Evolutionary conservation across 331 rosid genomes (phyloP).

Genomic region (Quercus phellos): DNA sequence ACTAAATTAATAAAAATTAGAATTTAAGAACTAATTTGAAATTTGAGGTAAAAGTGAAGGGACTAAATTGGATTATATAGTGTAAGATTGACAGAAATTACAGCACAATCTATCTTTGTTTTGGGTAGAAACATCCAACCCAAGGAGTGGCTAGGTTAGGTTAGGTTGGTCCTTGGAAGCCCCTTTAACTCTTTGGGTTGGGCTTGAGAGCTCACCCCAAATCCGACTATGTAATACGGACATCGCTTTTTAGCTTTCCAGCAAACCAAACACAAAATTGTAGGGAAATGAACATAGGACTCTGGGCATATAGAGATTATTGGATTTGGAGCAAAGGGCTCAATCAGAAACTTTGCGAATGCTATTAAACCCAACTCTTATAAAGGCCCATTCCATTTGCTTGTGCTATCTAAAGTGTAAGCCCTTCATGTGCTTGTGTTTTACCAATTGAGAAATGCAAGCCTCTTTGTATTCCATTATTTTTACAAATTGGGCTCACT

Average conservation of each 20-base stretch:
- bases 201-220: neutral
- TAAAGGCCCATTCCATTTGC: too few species aligned
- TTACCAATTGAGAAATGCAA: too few species aligned
- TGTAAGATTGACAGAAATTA: too few species aligned
- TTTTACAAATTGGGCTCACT: too few species aligned
- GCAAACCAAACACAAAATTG: neutral
- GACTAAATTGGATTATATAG: too few species aligned
- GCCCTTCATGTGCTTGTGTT: too few species aligned
- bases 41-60: too few species aligned
- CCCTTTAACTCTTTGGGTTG: neutral
- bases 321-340: neutral
- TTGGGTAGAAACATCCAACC: neutral
- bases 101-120: neutral
- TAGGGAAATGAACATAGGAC: neutral
- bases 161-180: neutral
- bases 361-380: too few species aligned
- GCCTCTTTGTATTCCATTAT: too few species aligned
- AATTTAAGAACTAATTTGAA: too few species aligned
- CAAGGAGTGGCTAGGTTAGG: neutral
- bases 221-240: neutral
- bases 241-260: neutral
- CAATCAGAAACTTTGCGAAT: neutral
- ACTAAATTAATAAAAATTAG: too few species aligned
- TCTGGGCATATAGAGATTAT: neutral
- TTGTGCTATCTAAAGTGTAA: too few species aligned